Conservation (phyloP, 768 basidiomycete genomes). For the Macrolepiota dolichaula region DNA sequence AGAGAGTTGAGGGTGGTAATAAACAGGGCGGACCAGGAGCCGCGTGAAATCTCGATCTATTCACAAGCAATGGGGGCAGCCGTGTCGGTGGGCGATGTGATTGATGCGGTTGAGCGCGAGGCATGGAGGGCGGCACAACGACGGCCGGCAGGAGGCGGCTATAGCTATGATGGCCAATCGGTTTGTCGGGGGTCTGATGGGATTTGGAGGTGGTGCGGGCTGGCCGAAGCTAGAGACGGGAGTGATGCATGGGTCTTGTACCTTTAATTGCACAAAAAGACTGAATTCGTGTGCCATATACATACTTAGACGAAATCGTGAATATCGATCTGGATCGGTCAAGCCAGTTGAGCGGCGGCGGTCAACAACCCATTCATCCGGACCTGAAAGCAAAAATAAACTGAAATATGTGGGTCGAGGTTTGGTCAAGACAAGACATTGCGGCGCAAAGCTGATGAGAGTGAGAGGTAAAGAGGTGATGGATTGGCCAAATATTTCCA, state of each 20-base stretch:
- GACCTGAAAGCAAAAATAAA: no score
- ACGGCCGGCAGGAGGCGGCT: neutral
- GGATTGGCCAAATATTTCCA: no score
- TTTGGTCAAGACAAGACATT: no score
- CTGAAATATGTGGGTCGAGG: no score
- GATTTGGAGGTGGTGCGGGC: neutral
- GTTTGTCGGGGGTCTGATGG: constrained; percentile 1
- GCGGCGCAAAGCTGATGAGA: no score
- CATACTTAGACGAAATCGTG: no score
- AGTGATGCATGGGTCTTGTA: neutral
- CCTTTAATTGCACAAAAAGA: constrained; percentile 1
- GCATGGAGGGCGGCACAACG: neutral
- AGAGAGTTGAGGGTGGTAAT: neutral
- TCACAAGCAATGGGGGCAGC: neutral
- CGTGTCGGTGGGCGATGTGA: constrained; percentile 5
- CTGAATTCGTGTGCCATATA: no score
- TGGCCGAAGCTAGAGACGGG: neutral
- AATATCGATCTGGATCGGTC: no score
- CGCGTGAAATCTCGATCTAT: neutral
- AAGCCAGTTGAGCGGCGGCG: no score
- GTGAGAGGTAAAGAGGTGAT: no score
- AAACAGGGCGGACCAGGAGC: neutral
- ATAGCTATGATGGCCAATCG: neutral
- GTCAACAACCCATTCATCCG: no score
- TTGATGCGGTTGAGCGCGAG: neutral